Conservation (phyloP, 1,139 yeast species). For the Yamadazyma taylorii region DNA sequence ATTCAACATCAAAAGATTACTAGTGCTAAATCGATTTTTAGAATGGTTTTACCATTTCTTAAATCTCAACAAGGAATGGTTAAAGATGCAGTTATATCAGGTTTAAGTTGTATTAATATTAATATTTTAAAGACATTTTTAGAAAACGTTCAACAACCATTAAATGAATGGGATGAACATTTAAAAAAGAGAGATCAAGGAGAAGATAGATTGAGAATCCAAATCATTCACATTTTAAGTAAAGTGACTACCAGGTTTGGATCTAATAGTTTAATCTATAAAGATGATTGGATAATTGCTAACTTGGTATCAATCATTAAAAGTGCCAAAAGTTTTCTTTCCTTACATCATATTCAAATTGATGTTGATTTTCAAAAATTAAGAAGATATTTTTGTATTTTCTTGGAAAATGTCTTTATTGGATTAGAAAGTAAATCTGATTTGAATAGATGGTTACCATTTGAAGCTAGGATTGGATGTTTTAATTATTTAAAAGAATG, state of each 20-base stretch:
- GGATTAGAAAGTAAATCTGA: conserved; percentile 49
- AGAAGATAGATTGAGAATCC: conserved; percentile 64
- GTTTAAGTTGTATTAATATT: conserved; percentile 85
- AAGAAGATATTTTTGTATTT: conserved; percentile 77
- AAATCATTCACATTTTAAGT: conserved; percentile 73
- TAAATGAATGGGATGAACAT: conserved; percentile 54
- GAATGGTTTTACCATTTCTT: conserved; percentile 81
- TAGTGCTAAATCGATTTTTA: conserved; percentile 86
- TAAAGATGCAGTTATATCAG: conserved; percentile 82
- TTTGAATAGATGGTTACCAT: conserved; percentile 63
- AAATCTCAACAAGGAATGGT: conserved; percentile 70
- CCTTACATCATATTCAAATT: conserved; percentile 57
- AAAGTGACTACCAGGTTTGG: conserved; percentile 68
- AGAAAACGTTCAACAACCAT: conserved; percentile 69
- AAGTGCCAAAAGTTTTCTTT: conserved; percentile 63
- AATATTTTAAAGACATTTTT: conserved; percentile 82
- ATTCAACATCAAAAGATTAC: conserved; percentile 91
- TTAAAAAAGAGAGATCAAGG: conserved; percentile 29
- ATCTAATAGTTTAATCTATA: conserved; percentile 48
- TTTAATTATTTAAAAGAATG: conserved; percentile 85
- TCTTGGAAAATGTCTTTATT: conserved; percentile 66
- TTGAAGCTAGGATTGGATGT: conserved; percentile 81
- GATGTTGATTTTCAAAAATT: conserved; percentile 74
- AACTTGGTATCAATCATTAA: conserved; percentile 66
- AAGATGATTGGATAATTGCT: conserved; percentile 70